Base-by-base conservation (phyloP, 2,329 filamentous ascomycete genomes). In the Dothideomycetidae sp. region DNA sequence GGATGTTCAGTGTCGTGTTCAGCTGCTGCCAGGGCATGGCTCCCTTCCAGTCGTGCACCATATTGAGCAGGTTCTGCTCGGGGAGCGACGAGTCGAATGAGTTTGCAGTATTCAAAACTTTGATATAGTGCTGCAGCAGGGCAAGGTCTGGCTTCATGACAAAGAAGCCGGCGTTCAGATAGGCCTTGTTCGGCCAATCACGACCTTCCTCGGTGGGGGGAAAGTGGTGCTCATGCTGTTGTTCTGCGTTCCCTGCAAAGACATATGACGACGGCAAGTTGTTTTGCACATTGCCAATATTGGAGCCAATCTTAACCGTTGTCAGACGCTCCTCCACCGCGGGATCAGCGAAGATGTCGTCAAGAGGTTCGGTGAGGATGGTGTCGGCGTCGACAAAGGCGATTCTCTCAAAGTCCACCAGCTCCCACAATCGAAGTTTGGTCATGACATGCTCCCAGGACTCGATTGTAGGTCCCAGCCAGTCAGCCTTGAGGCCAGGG, bases 1-100 rank as follows among this genome's bases (percentile, higher is more conserved):
- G 51, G 9, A 59, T 52, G 36, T 61, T 61, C 57, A 56, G 62
- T 5, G 48, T 53, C 11, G 53, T 52, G 13, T 45, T 42, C 5
- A 62, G 37, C 37, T 53, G 48, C n/a, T 44, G 46, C 58, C 58
- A 62, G 2, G 59, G 58, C 58, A 61, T 61, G 12, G 55, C 54
- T 11, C 59, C 58, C 1, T 55, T 53, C 10, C 46, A 35, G 5
- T 50, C 36, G 41, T 61, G 59, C 5, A 51, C 54, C 31, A 52
- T 52, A 44, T 60, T 60, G 17, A 58, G 41, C 4, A 58, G 43
- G 29, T 55, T 56, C 41, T 59, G 55, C 44, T 58, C 56, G 3
- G 49, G 51, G 37, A 55, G 51, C 5, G 39, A 40, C n/a, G 54
- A 46, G 18, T 56, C 46, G 44, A 57, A 59, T 4, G 46, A 44